Evolutionary conservation across 306 rosid species (phyloP), one percentile per base, ranked within the genome.

Genomic region (Dalbergia cultrata): DNA sequence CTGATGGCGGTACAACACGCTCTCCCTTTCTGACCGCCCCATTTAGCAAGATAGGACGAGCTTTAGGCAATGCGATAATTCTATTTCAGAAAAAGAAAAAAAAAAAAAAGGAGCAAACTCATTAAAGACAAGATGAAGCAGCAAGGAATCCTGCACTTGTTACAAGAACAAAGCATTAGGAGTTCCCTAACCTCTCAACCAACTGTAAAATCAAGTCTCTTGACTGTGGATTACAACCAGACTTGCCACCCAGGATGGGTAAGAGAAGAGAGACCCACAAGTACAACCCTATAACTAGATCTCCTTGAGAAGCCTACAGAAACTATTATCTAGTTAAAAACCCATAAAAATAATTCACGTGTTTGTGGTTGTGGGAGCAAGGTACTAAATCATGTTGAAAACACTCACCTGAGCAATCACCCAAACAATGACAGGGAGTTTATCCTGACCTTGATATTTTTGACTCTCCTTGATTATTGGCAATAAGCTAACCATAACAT

Each of bases 1-100:
- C 84, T 64, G 74, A 81, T 33, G 90, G 90, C 33, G 88, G 78
- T 21, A 87, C 85, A 34, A 87, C 82, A 39, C 90, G 86, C 85
- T 84, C 90, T 13, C 88, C 90, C 67, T 87, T 87, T 79, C 83
- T 87, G 75, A 81, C 88, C 21, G 90, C 83, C 52, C 90, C 85
- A 60, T 84, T 84, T 62, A 84, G 69, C 52, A 87, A 65, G 67
- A 87, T 84, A 17, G 82, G 45, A 17, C 80, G 86, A 75, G 90
- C 88, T 75, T 87, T 87, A 9, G 86, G 90, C 67, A 37, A 74
- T 52, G 81, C 22, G 22, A 87, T 60, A 59, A 87, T 81, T 75
- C 90, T 87, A 82, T 43, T 78, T 63, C 64, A 66, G n/a, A 31
- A 62, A 58, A 60, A 12, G n/a, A 31, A 62, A 58, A 60, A 12